phyloP scores from a whole-genome alignment of 495 filamentous ascomycete species.

The Lasiosphaeriaceae sp. region DNA sequence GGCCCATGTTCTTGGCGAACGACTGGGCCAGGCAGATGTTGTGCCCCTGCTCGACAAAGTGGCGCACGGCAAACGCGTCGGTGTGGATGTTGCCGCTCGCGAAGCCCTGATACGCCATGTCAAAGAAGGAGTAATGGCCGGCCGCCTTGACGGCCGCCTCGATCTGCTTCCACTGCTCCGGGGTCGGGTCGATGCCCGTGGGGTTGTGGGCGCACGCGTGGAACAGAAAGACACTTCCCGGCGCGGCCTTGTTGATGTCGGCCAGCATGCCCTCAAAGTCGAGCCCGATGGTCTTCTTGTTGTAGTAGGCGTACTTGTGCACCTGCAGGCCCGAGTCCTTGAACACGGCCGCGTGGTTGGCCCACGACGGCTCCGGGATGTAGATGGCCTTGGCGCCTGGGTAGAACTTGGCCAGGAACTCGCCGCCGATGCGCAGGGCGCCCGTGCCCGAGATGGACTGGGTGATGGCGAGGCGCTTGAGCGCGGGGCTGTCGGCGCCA shows the following conservation, averaged over 20 bases:
- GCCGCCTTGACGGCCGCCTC: constrained; percentile 83
- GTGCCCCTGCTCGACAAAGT: constrained; percentile 93
- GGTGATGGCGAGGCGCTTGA: constrained; percentile 85
- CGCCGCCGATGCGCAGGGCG: constrained; percentile 88
- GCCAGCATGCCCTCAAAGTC: constrained; percentile 92
- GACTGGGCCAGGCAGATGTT: constrained; percentile 85
- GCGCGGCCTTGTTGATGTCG: constrained; percentile 86
- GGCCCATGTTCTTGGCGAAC: constrained; percentile 99
- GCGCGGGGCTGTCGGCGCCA: constrained; percentile 67
- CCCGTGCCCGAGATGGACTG: constrained; percentile 98
- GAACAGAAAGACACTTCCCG: constrained; percentile 82
- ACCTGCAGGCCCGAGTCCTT: constrained; percentile 86
- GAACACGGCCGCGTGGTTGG: constrained; percentile 97
- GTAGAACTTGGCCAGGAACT: constrained; percentile 87
- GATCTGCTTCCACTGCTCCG: constrained; percentile 90
- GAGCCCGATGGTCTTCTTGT: constrained; percentile 96
- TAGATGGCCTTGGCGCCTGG: constrained; percentile 90
- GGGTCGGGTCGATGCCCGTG: constrained; percentile 91
- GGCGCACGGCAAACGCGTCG: constrained; percentile 86
- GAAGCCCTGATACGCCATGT: constrained; percentile 99
- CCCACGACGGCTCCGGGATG: constrained; percentile 94
- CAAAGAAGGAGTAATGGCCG: constrained; percentile 94
- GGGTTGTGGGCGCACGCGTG: constrained; percentile 99
- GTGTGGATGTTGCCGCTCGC: constrained; percentile 86
- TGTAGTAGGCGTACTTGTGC: constrained; percentile 95